Conservation (phyloP, 2,329 filamentous ascomycete genomes). For the Neofusicoccum kwambonambiense region DNA sequence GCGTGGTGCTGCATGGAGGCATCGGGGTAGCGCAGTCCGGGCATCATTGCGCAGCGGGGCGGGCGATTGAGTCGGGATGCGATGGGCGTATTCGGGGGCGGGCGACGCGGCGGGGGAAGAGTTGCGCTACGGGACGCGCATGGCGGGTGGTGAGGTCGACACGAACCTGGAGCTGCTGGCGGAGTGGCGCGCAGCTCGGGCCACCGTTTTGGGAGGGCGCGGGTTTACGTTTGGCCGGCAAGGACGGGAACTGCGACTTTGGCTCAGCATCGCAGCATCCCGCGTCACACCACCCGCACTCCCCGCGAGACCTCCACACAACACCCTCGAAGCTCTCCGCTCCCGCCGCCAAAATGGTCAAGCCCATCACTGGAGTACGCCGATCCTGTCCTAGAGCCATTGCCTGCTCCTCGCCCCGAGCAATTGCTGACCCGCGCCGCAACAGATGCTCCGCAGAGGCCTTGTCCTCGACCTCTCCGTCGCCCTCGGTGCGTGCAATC, state of each 20-base stretch:
- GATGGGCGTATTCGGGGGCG: neutral
- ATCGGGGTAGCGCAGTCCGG: constrained; percentile 16
- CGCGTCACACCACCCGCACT: constrained; percentile 12
- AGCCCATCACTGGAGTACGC: constrained; percentile 54
- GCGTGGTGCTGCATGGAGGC: constrained; percentile 7
- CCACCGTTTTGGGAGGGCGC: neutral
- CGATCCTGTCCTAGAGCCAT: constrained; percentile 15
- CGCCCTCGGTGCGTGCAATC: constrained; percentile 57
- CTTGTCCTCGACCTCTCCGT: constrained; percentile 67
- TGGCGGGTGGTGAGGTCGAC: neutral
- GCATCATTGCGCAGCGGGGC: constrained; percentile 15
- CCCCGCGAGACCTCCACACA: neutral
- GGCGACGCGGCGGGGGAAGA: neutral
- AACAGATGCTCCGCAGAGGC: constrained; percentile 63
- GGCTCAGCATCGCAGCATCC: neutral
- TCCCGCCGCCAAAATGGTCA: constrained; percentile 39
- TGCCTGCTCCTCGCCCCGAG: neutral
- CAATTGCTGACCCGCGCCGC: constrained; percentile 8
- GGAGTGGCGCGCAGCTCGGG: neutral
- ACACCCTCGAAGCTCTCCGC: constrained; percentile 19
- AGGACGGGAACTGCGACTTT: constrained; percentile 1
- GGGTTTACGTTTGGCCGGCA: neutral
- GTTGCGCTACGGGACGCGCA: constrained; percentile 5
- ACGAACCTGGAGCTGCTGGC: neutral
- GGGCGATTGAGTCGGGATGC: neutral